Conservation (phyloP, 169 alveolate genomes). For the Eimeria tenella region DNA sequence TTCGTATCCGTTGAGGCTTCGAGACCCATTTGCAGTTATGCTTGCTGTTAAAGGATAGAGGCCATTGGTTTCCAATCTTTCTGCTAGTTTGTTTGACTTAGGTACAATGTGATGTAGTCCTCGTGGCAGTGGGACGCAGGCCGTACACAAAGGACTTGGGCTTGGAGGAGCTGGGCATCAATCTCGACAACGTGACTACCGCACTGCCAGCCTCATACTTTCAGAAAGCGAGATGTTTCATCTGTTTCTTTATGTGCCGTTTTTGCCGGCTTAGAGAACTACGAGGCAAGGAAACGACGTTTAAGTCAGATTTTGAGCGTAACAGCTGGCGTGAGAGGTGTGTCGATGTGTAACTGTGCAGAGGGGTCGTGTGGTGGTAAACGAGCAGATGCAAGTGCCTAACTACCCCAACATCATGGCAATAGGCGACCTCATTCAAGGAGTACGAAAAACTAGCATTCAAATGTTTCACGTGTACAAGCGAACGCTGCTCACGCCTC, state of each 20-base stretch:
- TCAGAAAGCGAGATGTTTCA: not conserved
- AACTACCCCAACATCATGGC: slow-evolving; percentile 93
- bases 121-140: slow-evolving; percentile 97
- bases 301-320: not conserved
- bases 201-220: slow-evolving; percentile 47
- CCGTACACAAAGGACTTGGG: slow-evolving; percentile 95
- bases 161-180: slow-evolving; percentile 92
- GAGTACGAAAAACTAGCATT: slow-evolving; percentile 40
- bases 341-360: not conserved
- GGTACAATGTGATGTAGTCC: slow-evolving; percentile 86
- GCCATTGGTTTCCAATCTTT: not conserved
- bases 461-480: too few relatives aligned
- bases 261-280: not conserved
- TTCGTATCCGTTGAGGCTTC: too few relatives aligned
- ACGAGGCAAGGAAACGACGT: not conserved
- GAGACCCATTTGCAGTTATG: too few relatives aligned
- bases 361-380: slow-evolving; percentile 78
- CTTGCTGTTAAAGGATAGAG: too few relatives aligned
- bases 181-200: slow-evolving; percentile 88
- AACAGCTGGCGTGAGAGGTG: not conserved
- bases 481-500: not conserved
- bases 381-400: slow-evolving; percentile 89
- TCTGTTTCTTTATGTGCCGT: not conserved
- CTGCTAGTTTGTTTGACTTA: slow-evolving; percentile 5
- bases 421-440: slow-evolving; percentile 98